A percentile compares a stretch with the other conserved stretches of the same genome.
Conservation (phyloP, 2,329 filamentous ascomycete genomes). For the Colletotrichum liriopes region DNA sequence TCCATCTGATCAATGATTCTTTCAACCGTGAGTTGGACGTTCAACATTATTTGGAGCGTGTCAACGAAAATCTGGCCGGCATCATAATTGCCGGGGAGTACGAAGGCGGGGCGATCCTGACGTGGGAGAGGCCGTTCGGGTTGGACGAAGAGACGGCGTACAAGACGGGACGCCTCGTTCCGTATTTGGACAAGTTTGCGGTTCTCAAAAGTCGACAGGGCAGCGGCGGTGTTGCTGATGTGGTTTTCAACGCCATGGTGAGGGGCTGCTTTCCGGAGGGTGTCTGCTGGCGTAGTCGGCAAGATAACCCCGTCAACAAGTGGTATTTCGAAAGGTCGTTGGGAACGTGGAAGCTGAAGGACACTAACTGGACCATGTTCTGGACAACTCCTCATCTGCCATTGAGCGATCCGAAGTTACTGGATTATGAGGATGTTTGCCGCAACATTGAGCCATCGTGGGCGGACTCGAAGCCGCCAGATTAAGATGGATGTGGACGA, state of each 20-base stretch:
- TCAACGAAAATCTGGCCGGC: constrained; percentile 86
- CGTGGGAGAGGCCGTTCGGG: constrained; percentile 86
- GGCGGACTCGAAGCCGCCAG: constrained; percentile 67
- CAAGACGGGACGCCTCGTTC: constrained; percentile 78
- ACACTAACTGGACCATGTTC: constrained; percentile 97
- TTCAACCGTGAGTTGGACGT: constrained; percentile 90
- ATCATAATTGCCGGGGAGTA: constrained; percentile 97
- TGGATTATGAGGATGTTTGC: constrained; percentile 84
- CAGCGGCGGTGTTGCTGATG: constrained; percentile 91
- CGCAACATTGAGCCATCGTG: constrained; percentile 75
- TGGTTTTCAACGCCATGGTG: constrained; percentile 97
- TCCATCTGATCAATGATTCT: constrained; percentile 93
- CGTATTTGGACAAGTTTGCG: constrained; percentile 98
- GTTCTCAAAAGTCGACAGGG: constrained; percentile 92
- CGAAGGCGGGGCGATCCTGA: constrained; percentile 94
- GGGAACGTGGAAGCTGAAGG: constrained; percentile 85
- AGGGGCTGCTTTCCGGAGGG: constrained; percentile 88
- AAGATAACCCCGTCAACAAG: constrained; percentile 96
- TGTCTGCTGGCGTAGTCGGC: constrained; percentile 92
- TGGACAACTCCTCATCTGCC: constrained; percentile 86
- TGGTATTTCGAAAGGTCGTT: constrained; percentile 97
- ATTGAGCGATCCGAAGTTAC: constrained; percentile 68
- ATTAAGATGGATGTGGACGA: constrained; percentile 12
- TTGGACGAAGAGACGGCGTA: constrained; percentile 69
- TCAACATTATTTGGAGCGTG: constrained; percentile 84